Evolutionary conservation across 805 yeast species (phyloP).

Genomic region (Scheffersomyces lignosus): DNA sequence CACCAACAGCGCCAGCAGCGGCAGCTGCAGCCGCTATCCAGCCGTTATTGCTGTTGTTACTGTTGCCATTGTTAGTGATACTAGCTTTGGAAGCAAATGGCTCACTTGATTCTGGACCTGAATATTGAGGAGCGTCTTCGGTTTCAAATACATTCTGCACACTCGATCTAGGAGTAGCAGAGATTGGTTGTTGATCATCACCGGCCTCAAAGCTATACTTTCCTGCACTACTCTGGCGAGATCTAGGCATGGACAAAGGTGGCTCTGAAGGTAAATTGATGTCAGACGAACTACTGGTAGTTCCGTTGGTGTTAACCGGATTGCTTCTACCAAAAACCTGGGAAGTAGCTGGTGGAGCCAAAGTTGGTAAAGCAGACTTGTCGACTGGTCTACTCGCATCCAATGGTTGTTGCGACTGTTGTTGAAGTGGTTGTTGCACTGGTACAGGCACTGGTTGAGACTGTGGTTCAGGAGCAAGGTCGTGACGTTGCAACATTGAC

Average conservation of each 20-base stretch:
- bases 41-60: neutral
- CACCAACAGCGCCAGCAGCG: conserved; percentile 2
- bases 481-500: conserved; percentile 36
- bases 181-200: conserved; percentile 34
- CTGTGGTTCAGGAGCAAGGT: conserved; percentile 17
- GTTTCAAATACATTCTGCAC: conserved; percentile 1
- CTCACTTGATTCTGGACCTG: neutral
- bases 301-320: conserved; percentile 1
- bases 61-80: no score
- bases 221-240: conserved; percentile 14
- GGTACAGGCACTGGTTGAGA: no score
- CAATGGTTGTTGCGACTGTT: conserved; percentile 4
- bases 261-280: conserved; percentile 4
- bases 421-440: no score
- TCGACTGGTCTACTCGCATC: conserved; percentile 12
- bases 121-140: no score
- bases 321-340: neutral
- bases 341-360: neutral
- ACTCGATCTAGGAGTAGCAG: conserved; percentile 24
- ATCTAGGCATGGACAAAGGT: conserved; percentile 9
- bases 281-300: neutral
- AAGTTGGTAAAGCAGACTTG: conserved; percentile 7
- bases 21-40: neutral
- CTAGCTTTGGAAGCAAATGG: no score
- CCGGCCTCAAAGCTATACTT: conserved; percentile 43